Evolutionary conservation across 257 asterid genomes (phyloP).

Genomic region (Agastache rugosa): DNA sequence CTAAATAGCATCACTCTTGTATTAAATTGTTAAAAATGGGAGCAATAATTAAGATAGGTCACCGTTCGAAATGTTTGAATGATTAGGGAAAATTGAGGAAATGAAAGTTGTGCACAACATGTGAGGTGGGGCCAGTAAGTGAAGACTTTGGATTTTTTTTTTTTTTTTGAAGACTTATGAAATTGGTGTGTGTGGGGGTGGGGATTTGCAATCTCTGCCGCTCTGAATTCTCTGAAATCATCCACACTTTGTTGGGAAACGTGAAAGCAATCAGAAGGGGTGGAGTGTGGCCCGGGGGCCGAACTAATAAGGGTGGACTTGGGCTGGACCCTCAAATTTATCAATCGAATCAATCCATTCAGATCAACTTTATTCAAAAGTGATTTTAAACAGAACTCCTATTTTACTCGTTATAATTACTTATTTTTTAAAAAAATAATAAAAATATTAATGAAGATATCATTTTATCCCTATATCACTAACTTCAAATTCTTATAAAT

Average conservation of each 20-base stretch:
- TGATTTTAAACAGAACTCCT: no score
- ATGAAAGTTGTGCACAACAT: slow-evolving; percentile 9
- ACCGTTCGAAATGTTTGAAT: neutral
- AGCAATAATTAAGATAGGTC: slow-evolving; percentile 18
- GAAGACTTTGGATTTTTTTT: no score
- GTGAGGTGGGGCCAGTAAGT: slow-evolving; percentile 38
- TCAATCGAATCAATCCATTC: no score
- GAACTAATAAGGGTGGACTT: no score
- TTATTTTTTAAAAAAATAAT: no score
- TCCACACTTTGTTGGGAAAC: neutral
- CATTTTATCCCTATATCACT: no score
- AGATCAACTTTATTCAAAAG: no score
- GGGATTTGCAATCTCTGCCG: slow-evolving; percentile 39
- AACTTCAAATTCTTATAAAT: no score
- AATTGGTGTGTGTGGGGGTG: slow-evolving; percentile 5
- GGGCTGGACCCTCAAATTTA: neutral
- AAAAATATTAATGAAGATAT: no score
- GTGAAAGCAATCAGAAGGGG: slow-evolving; percentile 31
- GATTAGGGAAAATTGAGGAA: slow-evolving; percentile 28
- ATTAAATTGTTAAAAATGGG: neutral
- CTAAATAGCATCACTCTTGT: no score
- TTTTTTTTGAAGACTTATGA: slow-evolving; percentile 34
- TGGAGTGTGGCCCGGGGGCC: no score
- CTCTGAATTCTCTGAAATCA: neutral
- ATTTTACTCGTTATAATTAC: no score